These are phyloP conservation scores for Epicoccum sorghinum DNA, from an alignment of 2,329 filamentous ascomycete genomes.

Conservation along the genomic window DNA sequence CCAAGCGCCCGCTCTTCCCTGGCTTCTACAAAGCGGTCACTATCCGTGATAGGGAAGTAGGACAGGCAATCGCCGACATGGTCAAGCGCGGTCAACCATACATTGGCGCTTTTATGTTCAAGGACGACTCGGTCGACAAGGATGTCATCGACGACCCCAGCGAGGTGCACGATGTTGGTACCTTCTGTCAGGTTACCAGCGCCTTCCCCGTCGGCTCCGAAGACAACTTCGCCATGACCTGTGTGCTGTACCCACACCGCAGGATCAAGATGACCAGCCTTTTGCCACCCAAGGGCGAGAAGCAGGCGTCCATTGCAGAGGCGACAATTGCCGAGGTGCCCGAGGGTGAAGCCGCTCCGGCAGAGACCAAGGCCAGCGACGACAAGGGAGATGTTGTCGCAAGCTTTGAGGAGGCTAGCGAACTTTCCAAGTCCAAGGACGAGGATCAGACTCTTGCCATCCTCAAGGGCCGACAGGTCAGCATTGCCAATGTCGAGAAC, in stretches of 20 bases:
- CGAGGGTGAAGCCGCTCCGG: constrained; percentile 54
- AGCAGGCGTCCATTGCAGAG: constrained; percentile 35
- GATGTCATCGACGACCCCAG: constrained; percentile 89
- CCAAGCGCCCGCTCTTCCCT: constrained; percentile 90
- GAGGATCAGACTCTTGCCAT: constrained; percentile 87
- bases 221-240: constrained; percentile 83
- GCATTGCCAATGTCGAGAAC: constrained; percentile 94
- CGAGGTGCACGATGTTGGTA: constrained; percentile 94
- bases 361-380: constrained; percentile 57
- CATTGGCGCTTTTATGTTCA: constrained; percentile 94
- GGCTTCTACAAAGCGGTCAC: constrained; percentile 99
- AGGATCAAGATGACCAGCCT: constrained; percentile 88
- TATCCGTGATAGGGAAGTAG: constrained; percentile 89
- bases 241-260: constrained; percentile 93
- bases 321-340: constrained; percentile 47
- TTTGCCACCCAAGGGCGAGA: constrained; percentile 66
- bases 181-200: constrained; percentile 97
- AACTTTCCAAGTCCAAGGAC: constrained; percentile 58
- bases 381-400: constrained; percentile 83
- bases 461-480: constrained; percentile 88
- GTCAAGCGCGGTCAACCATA: constrained; percentile 97
- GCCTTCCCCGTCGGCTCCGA: constrained; percentile 84
- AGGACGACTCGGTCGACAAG: constrained; percentile 91
- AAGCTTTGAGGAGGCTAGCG: constrained; percentile 86
- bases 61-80: constrained; percentile 91